phyloP scores from a whole-genome alignment of 106 monocot species.

The Triglochin maritima region DNA sequence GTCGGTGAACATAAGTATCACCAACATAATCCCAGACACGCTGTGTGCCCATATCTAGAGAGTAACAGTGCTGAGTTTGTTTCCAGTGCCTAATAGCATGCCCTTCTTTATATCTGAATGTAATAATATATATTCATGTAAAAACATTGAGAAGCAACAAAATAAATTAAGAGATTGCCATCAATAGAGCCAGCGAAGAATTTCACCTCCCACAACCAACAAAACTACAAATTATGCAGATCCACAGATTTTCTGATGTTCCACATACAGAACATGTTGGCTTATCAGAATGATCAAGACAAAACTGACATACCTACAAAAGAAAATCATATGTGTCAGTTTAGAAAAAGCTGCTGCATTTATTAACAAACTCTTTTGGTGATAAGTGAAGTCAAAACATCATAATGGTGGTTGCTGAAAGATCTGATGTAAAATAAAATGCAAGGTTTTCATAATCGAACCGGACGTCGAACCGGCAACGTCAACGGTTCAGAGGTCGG shows the following conservation, averaged over 20 bases:
- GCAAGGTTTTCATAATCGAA: too few relatives aligned
- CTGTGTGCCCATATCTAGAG: conserved; percentile 75
- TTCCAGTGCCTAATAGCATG: conserved; percentile 94
- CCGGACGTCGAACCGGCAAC: too few relatives aligned
- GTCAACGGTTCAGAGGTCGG: too few relatives aligned
- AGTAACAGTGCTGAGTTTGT: conserved; percentile 84
- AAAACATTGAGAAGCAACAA: background rate
- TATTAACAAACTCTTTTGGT: too few relatives aligned
- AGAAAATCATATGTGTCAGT: background rate
- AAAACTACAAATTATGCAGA: conserved; percentile 94
- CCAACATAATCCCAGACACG: conserved; percentile 97
- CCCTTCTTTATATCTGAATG: conserved; percentile 72
- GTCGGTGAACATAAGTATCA: conserved; percentile 84
- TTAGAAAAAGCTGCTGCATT: background rate
- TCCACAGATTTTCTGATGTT: conserved; percentile 82
- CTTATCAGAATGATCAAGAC: conserved; percentile 59
- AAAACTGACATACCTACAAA: conserved; percentile 77
- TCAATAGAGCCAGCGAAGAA: background rate
- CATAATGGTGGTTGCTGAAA: too few relatives aligned
- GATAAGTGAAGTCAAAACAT: too few relatives aligned
- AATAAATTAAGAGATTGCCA: background rate
- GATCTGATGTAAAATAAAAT: too few relatives aligned
- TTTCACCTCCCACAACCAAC: conserved; percentile 93
- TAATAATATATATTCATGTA: background rate
- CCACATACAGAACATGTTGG: conserved; percentile 70